Percentiles rank a stretch among this genome's conserved stretches.
Conservation (phyloP, 1,284 basidiomycete species). For the Sparassis latifolia region DNA sequence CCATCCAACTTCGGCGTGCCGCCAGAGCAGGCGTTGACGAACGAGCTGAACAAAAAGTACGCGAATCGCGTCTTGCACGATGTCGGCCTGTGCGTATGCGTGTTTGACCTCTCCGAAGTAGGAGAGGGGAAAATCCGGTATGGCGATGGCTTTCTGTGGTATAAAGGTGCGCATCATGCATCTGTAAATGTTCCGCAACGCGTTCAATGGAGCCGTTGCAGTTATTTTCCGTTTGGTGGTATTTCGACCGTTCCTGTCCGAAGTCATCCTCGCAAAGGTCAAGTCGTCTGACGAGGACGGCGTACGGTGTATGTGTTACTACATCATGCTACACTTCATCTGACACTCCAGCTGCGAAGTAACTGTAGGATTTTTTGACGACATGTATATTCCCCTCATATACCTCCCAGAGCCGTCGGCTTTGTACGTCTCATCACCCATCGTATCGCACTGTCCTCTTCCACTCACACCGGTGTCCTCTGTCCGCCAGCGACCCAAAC, state of each 20-base stretch:
- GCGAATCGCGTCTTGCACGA: slow-evolving; percentile 91
- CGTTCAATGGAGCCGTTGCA: slow-evolving; percentile 22
- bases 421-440: slow-evolving; percentile 47
- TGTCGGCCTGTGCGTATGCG: slow-evolving; percentile 84
- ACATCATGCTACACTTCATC: slow-evolving; percentile 1
- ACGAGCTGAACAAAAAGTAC: slow-evolving; percentile 89
- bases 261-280: slow-evolving; percentile 87
- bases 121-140: slow-evolving; percentile 92
- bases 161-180: slow-evolving; percentile 61
- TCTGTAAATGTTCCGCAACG: too few species aligned
- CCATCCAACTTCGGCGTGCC: slow-evolving; percentile 71
- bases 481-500: slow-evolving; percentile 58
- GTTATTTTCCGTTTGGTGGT: slow-evolving; percentile 89
- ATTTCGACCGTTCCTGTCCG: slow-evolving; percentile 87
- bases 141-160: slow-evolving; percentile 93
- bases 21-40: slow-evolving; percentile 65
- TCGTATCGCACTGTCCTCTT: slow-evolving; percentile 7
- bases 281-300: slow-evolving; percentile 80
- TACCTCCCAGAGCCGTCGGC: slow-evolving; percentile 75
- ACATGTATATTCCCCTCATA: slow-evolving; percentile 74
- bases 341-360: slow-evolving; percentile 42
- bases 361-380: slow-evolving; percentile 90
- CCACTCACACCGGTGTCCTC: slow-evolving; percentile 10
- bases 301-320: slow-evolving; percentile 59
- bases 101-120: slow-evolving; percentile 82